Evolutionary conservation across 352 stramenopile genomes (phyloP).

Genomic region (Pythium phragmitis): DNA sequence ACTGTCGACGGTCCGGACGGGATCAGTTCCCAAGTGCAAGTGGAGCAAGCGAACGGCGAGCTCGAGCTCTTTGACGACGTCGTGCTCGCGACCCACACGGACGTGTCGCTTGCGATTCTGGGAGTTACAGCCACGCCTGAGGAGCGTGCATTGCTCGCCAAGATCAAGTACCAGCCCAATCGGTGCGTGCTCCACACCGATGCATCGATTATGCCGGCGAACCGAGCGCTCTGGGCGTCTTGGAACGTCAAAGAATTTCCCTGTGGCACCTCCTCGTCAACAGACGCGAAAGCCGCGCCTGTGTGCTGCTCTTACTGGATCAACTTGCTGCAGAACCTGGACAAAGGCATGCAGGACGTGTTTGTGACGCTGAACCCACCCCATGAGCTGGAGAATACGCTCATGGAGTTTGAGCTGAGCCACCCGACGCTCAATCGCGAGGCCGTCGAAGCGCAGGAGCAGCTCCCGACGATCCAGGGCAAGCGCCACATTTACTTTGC

Average conservation of each 20-base stretch:
- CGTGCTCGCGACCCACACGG: slow-evolving; percentile 45
- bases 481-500: slow-evolving; percentile 85
- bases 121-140: slow-evolving; percentile 32
- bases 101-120: slow-evolving; percentile 24
- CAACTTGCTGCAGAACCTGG: slow-evolving; percentile 84
- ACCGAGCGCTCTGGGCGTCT: slow-evolving; percentile 63
- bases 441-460: slow-evolving; percentile 51
- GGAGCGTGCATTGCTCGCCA: slow-evolving; percentile 40
- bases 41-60: slow-evolving; percentile 24
- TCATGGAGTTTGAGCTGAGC: slow-evolving; percentile 47
- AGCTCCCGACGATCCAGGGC: slow-evolving; percentile 57
- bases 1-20: slow-evolving; percentile 31
- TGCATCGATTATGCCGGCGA: slow-evolving; percentile 59
- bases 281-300: slow-evolving; percentile 30
- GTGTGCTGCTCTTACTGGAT: slow-evolving; percentile 84
- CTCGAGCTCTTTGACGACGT: slow-evolving; percentile 41
- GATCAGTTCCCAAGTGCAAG: slow-evolving; percentile 14
- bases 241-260: slow-evolving; percentile 87
- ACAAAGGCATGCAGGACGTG: slow-evolving; percentile 47
- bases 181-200: slow-evolving; percentile 41
- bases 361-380: slow-evolving; percentile 91
- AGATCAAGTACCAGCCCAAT: slow-evolving; percentile 41
- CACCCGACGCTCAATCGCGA: slow-evolving; percentile 82
- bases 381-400: slow-evolving; percentile 40
- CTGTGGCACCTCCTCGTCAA: background rate